These are phyloP conservation scores for Plasmodium sp. DNA, from an alignment of 169 alveolate genomes.

Conservation along the genomic window DNA sequence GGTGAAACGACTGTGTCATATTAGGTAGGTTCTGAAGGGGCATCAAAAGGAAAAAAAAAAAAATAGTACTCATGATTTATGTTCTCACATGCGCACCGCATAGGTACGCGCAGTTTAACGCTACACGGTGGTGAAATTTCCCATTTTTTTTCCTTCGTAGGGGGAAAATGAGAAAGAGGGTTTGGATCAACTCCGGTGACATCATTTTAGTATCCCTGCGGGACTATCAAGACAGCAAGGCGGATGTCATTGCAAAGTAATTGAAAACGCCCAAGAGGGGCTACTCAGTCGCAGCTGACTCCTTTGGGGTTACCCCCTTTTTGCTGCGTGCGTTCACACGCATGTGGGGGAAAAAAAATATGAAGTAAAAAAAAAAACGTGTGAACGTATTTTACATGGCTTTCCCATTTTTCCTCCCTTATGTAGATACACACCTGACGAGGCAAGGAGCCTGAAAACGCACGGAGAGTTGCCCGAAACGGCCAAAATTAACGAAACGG, in stretches of 20 bases:
- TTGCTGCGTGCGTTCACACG: neutral
- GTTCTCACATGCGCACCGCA: neutral
- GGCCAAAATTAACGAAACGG: conserved; percentile 95
- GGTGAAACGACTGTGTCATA: conserved; percentile 96
- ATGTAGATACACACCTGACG: conserved; percentile 94
- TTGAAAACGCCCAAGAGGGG: neutral
- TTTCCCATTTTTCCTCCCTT: neutral
- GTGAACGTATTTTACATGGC: neutral
- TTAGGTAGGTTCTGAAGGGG: conserved; percentile 82
- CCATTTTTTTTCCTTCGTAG: conserved; percentile 49
- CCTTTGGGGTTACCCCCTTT: neutral
- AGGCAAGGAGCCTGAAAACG: conserved; percentile 95
- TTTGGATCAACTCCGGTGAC: conserved; percentile 98
- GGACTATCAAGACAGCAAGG: conserved; percentile 98
- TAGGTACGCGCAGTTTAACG: neutral
- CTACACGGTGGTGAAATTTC: neutral
- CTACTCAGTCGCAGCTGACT: neutral
- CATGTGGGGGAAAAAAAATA: neutral
- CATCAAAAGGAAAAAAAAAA: neutral
- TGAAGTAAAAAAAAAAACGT: neutral
- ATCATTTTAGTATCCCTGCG: conserved; percentile 96
- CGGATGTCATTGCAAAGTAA: conserved; percentile 97
- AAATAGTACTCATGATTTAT: neutral
- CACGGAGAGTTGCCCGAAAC: conserved; percentile 98
- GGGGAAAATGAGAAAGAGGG: conserved; percentile 98